These are phyloP conservation scores for Podaxis pistillaris DNA, from an alignment of 768 basidiomycete genomes.

Conservation along the genomic window DNA sequence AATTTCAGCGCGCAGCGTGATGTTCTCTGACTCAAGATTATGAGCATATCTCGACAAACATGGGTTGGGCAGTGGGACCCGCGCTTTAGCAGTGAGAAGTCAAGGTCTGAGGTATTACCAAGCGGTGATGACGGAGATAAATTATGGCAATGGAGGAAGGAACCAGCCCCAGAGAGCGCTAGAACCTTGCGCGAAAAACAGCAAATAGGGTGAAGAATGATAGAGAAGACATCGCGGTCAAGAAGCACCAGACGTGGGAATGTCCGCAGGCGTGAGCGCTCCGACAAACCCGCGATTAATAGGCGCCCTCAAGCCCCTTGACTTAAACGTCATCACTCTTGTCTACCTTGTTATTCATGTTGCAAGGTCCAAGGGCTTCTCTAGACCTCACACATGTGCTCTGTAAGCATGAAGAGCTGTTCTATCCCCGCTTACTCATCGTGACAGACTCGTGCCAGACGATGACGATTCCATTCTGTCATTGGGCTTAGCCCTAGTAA, in stretches of 20 bases:
- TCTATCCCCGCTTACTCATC: not conserved
- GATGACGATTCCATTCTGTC: constrained; percentile 60
- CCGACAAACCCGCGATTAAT: not conserved
- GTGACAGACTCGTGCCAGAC: constrained; percentile 37
- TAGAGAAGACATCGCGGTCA: no score
- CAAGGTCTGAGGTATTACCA: no score
- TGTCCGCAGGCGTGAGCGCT: not conserved
- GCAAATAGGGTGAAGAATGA: no score
- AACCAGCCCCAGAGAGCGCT: no score
- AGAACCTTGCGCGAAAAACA: no score
- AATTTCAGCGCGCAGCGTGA: no score
- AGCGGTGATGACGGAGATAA: no score
- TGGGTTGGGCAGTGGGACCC: no score
- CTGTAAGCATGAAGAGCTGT: constrained; percentile 39
- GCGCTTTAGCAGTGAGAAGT: no score
- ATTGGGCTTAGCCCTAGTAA: constrained; percentile 57
- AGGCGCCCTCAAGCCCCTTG: not conserved
- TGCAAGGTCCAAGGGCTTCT: constrained; percentile 40
- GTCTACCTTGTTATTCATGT: constrained; percentile 8
- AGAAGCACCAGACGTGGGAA: not conserved
- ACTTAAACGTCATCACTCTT: not conserved
- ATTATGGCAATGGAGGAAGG: no score
- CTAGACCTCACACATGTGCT: constrained; percentile 68
- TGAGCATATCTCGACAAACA: no score
- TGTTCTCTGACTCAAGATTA: no score